Evolutionary conservation across 345 rosid genomes (phyloP), one percentile per base, ranked within the genome.

Genomic region (Gossypium herbaceum): DNA sequence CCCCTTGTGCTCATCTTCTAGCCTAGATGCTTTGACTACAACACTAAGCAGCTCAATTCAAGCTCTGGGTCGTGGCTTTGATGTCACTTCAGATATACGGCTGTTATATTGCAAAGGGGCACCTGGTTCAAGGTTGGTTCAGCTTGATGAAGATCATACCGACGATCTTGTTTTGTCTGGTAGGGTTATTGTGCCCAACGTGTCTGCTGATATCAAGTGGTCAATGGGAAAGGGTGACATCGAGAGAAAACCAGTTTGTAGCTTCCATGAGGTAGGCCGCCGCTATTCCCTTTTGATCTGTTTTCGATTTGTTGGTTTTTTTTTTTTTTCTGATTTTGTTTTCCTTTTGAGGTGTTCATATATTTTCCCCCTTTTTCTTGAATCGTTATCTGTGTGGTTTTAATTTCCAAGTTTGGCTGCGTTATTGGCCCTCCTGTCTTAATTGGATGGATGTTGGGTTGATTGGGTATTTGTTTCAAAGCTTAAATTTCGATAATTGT

Each of bases 31-130:
- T 68, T 79, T 95, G 88, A 81, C 81, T 48, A 81, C 97, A 52
- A 95, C 97, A 63, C 86, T 93, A 41, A 85, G 66, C 71, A 91
- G 89, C 86, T 90, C 97, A 81, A 88, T 95, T 82, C 97, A 93
- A 79, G 97, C 99, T 81, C 24, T 95, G 82, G 99, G 98, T 62
- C 91, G 98, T 61, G 97, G 97, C 68, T 92, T 92, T 74, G 94
- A 92, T 84, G 99, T 95, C 48, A 91, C 98, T 75, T 95, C 96
- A 12, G 98, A 95, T 86, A 92, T 93, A 55, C 85, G 99, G 80
- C 90, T 95, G 76, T 80, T 95, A 9, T 95, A 92, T 74, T 95
- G 98, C 77, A 95, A 93, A 80, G 98, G 98, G 54, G 86, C 94
- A 69, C 86, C 97, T 79, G 98, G 94, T 86, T 90, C 97, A 39